These are phyloP conservation scores for Populus hybrid DNA, from an alignment of 441 rosid species.

Conservation along the genomic window DNA sequence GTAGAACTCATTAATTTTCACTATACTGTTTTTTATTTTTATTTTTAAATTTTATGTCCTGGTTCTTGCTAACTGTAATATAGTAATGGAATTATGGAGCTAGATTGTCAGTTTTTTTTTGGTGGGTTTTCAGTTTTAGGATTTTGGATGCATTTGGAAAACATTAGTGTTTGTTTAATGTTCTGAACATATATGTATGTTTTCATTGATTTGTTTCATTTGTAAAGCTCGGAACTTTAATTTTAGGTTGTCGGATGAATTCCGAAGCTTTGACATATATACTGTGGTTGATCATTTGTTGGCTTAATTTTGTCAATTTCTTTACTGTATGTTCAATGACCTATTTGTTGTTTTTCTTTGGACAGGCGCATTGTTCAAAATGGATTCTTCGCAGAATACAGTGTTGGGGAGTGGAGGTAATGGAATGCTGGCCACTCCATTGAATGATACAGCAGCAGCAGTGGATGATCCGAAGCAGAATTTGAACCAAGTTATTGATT, in stretches of 20 bases:
- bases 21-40: too few relatives aligned
- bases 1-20: background rate
- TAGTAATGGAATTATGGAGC: too few relatives aligned
- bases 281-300: background rate
- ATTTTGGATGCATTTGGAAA: background rate
- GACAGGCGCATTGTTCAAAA: background rate
- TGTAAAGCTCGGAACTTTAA: background rate
- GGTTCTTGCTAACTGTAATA: too few relatives aligned
- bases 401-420: slow-evolving; percentile 41
- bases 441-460: slow-evolving; percentile 35
- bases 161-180: background rate
- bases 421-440: slow-evolving; percentile 42
- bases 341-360: background rate
- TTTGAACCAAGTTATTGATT: slow-evolving; percentile 65
- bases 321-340: background rate
- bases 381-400: slow-evolving; percentile 42
- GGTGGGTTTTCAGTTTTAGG: background rate
- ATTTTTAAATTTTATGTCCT: too few relatives aligned
- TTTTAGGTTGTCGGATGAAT: background rate
- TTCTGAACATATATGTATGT: background rate
- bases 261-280: background rate
- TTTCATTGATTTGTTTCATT: background rate
- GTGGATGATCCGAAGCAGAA: slow-evolving; percentile 71
- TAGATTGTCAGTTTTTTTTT: too few relatives aligned
- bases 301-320: background rate